Evolutionary conservation across 768 basidiomycete genomes (phyloP), one percentile per base, ranked within the genome.

Genomic region (Trametopsis cervina): DNA sequence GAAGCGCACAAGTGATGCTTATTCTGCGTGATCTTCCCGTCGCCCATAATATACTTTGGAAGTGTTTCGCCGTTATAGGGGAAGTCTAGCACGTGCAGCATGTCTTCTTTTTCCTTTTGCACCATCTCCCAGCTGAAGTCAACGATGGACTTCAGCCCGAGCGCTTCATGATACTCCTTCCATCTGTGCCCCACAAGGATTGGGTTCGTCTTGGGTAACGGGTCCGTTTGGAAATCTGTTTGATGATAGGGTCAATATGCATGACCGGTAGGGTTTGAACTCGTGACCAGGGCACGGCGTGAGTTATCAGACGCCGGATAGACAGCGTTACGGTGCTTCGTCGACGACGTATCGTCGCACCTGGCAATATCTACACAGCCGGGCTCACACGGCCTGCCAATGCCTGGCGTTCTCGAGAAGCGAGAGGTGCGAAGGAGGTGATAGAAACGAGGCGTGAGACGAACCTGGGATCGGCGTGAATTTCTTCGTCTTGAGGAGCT

Each of bases 11-110:
- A 76, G 54, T 76, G 75, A 50, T 70, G 65, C 55, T 61, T 68
- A 57, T 76, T 76, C 33, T 71, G 67, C 0, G 75, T 78, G 39
- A 77, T 48, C 62, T 74, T 76, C 18, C 67, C 69, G 27, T 62
- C 58, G 18, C 50, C 44, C 40, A 76, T 50, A 17, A 76, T 62
- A 49, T 74, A 68, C 15, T 69, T 57, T 11, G 69, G 63, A 17
- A 61, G 66, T 6, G 76, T 77, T 55, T 78, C 77, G 25, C 76
- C 76, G 54, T 78, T 78, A 56, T 76, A 77, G 6, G 77, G 77
- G 56, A 78, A 79, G 56, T 77, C 72, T 20, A 77, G 63, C 18
- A 79, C 59, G 51, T 77, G 74, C 24, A 77, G 66, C 47, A 77
- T 62, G 51, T 73, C 69, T 10, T 68, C 66, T 56, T 79, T 79